phyloP scores from a whole-genome alignment of 1,139 yeast species.

The Debaryomycetaceae sp. region DNA sequence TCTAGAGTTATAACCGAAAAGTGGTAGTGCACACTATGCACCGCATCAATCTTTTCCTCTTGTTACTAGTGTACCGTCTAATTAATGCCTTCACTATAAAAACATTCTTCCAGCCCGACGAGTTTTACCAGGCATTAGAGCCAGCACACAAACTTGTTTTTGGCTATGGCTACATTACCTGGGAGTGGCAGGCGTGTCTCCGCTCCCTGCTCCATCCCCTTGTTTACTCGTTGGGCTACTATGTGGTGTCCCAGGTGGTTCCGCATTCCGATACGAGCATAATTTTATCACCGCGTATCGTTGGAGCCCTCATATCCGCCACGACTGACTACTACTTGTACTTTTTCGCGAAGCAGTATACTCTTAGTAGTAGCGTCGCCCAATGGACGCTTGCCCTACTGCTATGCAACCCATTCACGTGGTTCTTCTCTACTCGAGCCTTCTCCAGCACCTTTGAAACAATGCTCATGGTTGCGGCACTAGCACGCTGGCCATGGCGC shows the following conservation, averaged over 20 bases:
- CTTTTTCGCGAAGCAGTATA: conserved; percentile 30
- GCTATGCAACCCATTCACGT: conserved; percentile 67
- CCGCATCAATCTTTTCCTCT: no score
- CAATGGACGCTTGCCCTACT: conserved; percentile 40
- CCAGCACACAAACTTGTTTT: conserved; percentile 74
- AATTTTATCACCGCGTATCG: conserved; percentile 43
- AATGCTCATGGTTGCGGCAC: conserved; percentile 57
- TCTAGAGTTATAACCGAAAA: no score
- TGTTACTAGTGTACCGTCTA: conserved; percentile 23
- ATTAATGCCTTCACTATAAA: conserved; percentile 50
- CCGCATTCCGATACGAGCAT: conserved; percentile 8
- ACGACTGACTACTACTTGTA: conserved; percentile 57
- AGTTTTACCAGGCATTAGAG: conserved; percentile 84
- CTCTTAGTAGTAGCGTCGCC: conserved; percentile 29
- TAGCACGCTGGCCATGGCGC: conserved; percentile 67
- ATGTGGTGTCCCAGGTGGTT: conserved; percentile 6
- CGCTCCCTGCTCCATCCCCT: conserved; percentile 77
- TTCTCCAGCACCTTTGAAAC: conserved; percentile 82
- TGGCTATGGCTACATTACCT: conserved; percentile 78
- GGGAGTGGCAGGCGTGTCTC: conserved; percentile 85
- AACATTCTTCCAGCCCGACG: conserved; percentile 95
- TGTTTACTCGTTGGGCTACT: conserved; percentile 42
- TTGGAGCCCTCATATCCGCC: conserved; percentile 64
- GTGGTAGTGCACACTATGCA: no score
- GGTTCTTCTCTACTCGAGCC: conserved; percentile 71